A percentile compares a stretch with the other conserved stretches of the same genome.
These are phyloP conservation scores for Fragaria vesca DNA, from an alignment of 306 rosid species.

Conservation along the genomic window DNA sequence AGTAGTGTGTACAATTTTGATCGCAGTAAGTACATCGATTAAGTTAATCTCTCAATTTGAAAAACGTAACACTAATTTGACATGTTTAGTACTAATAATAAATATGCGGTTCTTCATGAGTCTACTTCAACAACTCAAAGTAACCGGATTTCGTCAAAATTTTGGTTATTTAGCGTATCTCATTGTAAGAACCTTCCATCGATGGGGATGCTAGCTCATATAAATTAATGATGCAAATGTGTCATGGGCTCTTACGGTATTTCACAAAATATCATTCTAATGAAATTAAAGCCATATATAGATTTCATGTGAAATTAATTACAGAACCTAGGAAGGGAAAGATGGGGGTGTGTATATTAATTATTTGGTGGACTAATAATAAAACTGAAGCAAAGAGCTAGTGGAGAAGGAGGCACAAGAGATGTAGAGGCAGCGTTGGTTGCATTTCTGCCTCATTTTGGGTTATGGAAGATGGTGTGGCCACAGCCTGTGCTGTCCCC, in stretches of 20 bases:
- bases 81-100: too few species aligned
- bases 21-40: too few species aligned
- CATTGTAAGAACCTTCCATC: background rate
- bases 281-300: background rate
- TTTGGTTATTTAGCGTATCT: too few species aligned
- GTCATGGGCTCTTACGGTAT: constrained; percentile 19
- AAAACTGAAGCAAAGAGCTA: background rate
- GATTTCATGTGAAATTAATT: background rate
- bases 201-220: background rate
- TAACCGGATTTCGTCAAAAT: too few species aligned
- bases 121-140: too few species aligned
- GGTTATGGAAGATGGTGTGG: constrained; percentile 24
- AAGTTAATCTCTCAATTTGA: too few species aligned
- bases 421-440: constrained; percentile 37
- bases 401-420: constrained; percentile 30
- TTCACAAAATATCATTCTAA: background rate
- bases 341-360: constrained; percentile 12
- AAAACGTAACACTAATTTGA: too few species aligned
- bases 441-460: constrained; percentile 36
- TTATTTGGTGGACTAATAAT: constrained; percentile 2
- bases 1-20: too few species aligned
- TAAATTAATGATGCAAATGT: too few species aligned
- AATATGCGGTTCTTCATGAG: too few species aligned
- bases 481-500: constrained; percentile 22
- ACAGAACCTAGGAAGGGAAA: background rate